Evolutionary conservation across 148 eudicot genomes (phyloP).

Genomic region (Polygonum maritimum): DNA sequence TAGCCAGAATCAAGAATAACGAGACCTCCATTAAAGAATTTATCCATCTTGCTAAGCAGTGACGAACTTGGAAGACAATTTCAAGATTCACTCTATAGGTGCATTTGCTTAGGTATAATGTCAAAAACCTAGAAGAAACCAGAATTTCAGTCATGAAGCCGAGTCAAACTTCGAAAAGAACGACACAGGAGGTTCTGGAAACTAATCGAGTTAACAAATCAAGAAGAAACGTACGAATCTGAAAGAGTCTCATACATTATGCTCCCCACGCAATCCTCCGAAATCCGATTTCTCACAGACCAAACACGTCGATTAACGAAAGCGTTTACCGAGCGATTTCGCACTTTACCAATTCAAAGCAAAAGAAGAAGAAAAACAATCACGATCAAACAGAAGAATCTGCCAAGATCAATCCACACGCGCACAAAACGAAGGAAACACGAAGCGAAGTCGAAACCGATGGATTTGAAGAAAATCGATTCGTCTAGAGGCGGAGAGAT

Average conservation of each 20-base stretch:
- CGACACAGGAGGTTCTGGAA: background rate
- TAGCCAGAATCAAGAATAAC: background rate
- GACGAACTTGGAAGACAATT: background rate
- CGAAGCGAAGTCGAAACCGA: background rate
- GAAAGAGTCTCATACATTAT: background rate
- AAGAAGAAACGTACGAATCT: background rate
- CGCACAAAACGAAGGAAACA: background rate
- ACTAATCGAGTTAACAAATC: background rate
- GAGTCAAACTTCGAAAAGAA: background rate
- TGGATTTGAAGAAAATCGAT: background rate
- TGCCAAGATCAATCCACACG: background rate
- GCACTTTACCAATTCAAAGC: background rate
- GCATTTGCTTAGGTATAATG: background rate
- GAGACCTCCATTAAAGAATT: background rate
- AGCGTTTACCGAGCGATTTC: background rate
- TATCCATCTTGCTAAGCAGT: background rate
- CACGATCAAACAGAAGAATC: background rate
- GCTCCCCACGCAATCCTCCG: background rate
- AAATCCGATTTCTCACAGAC: background rate
- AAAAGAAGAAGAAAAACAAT: background rate
- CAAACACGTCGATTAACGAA: background rate
- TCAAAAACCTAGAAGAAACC: background rate
- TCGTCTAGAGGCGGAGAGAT: background rate
- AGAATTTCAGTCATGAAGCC: background rate
- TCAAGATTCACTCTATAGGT: background rate